Conservation (phyloP, 2,329 filamentous ascomycete genomes). For the Ophiostoma quercus region DNA sequence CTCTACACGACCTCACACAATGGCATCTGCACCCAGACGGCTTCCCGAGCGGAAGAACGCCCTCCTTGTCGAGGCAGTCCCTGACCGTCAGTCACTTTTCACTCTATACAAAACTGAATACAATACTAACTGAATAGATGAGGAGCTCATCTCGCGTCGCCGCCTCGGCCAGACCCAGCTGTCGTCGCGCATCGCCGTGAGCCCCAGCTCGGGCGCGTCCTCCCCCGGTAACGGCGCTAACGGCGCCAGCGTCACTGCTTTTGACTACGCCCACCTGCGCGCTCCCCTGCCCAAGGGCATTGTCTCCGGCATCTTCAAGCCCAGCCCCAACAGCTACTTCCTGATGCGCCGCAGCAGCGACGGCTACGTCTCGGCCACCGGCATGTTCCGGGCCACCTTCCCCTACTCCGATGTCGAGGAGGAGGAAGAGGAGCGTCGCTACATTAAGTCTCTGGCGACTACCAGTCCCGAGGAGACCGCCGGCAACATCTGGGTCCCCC, state of each 20-base stretch:
- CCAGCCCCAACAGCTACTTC: constrained; percentile 88
- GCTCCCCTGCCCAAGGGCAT: constrained; percentile 89
- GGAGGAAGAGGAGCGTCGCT: constrained; percentile 70
- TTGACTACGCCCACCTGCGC: constrained; percentile 94
- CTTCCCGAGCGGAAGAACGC: constrained; percentile 49
- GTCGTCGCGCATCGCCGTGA: constrained; percentile 60
- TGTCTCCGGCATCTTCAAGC: constrained; percentile 86
- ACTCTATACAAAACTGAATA: background rate
- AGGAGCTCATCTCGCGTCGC: constrained; percentile 73
- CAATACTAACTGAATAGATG: constrained; percentile 44
- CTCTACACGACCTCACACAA: constrained; percentile 22
- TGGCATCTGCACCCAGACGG: constrained; percentile 28
- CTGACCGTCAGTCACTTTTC: constrained; percentile 41
- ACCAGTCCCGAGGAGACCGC: constrained; percentile 90
- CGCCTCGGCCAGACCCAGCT: constrained; percentile 91
- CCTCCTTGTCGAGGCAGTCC: constrained; percentile 49
- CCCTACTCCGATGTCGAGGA: constrained; percentile 68
- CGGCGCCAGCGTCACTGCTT: constrained; percentile 67
- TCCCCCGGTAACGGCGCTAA: constrained; percentile 65
- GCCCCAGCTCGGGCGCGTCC: constrained; percentile 37
- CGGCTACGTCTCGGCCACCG: constrained; percentile 77
- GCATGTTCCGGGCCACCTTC: constrained; percentile 90
- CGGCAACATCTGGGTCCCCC: constrained; percentile 93
- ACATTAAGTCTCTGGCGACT: constrained; percentile 74
- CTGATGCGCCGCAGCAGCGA: constrained; percentile 87